Base-by-base conservation (phyloP, 2,329 filamentous ascomycete genomes). In the Fusarium sp. region DNA sequence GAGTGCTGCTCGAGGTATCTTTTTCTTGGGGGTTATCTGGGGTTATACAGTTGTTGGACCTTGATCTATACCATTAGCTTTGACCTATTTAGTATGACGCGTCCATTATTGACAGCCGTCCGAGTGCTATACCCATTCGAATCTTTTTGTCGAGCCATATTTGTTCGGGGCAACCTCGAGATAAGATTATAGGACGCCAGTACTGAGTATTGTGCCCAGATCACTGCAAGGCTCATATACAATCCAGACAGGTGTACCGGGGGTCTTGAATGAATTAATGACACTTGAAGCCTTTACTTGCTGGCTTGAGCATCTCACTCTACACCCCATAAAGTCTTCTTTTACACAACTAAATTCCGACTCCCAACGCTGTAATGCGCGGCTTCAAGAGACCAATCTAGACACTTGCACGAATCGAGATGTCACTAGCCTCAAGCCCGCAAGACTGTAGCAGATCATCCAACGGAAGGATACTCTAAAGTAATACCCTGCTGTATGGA, bases 341-440 rank as follows among this genome's bases (percentile, higher is more conserved):
- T 18, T n/a, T 31, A 6, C 36, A 20, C n/a, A 3, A 17, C n/a
- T 11, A 10, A 39, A 10, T 40, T 39, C 10, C 20, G 18, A 40
- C 11, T 22, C 8, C n/a, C 8, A 40, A 20, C 39, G 17, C 18
- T 40, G 18, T 11, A 40, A 40, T 40, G 10, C 39, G 22, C 22
- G 39, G 18, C 18, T 40, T 39, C 34, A 22, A 5, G 15, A 40
- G 18, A 13, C 39, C 22, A 18, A 22, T 40, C 39, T 13, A 40
- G 39, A 20, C 7, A 8, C 17, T 28, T n/a, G 46, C 26, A 17
- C 31, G 34, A 46, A 45, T 24, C 22, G 24, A 65, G 22, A 54
- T 53, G 36, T 53, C 34, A 48, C 45, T 22, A 42, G 52, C 42
- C 42, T 13, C 42, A 59, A 59, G 40, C 7, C 20, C n/a, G 39